Conservation (phyloP, 257 asterid genomes). For the Plantago elongata region DNA sequence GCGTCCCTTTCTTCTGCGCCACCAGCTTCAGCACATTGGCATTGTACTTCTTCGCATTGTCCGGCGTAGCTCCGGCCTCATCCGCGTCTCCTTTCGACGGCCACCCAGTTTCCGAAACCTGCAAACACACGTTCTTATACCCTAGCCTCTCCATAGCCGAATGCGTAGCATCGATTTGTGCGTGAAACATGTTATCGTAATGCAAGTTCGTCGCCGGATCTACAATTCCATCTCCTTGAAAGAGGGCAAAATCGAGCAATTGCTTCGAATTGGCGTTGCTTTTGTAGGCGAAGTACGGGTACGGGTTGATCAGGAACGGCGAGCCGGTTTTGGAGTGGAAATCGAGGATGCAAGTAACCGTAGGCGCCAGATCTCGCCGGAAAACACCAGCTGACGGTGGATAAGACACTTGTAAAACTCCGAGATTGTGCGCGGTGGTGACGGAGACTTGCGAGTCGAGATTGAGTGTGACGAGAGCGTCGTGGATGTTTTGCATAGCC, state of each 20-base stretch:
- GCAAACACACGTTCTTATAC: conserved; percentile 58
- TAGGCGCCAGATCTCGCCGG: conserved; percentile 43
- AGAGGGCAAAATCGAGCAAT: conserved; percentile 53
- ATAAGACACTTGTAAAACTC: conserved; percentile 57
- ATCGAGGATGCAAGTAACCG: conserved; percentile 43
- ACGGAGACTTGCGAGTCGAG: conserved; percentile 55
- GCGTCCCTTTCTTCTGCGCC: conserved; percentile 61
- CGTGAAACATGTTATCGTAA: conserved; percentile 73
- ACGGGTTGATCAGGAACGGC: conserved; percentile 65
- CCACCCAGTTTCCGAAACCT: conserved; percentile 94
- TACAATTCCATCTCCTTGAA: conserved; percentile 40
- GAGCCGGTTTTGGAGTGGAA: conserved; percentile 63
- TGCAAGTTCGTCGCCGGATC: conserved; percentile 52
- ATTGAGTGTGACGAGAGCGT: conserved; percentile 50
- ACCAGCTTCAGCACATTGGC: conserved; percentile 58
- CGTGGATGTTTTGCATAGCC: conserved; percentile 63
- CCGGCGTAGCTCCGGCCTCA: conserved; percentile 74
- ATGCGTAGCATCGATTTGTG: conserved; percentile 81
- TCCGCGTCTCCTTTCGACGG: conserved; percentile 80
- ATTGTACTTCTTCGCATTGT: conserved; percentile 68
- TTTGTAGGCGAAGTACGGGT: conserved; percentile 83
- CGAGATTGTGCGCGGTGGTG: conserved; percentile 79
- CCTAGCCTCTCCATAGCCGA: conserved; percentile 63
- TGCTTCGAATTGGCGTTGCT: conserved; percentile 44
- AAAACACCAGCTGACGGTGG: conserved; percentile 82